These are phyloP conservation scores for Scedosporium minutisporum DNA, from an alignment of 2,329 filamentous ascomycete genomes.

Conservation along the genomic window DNA sequence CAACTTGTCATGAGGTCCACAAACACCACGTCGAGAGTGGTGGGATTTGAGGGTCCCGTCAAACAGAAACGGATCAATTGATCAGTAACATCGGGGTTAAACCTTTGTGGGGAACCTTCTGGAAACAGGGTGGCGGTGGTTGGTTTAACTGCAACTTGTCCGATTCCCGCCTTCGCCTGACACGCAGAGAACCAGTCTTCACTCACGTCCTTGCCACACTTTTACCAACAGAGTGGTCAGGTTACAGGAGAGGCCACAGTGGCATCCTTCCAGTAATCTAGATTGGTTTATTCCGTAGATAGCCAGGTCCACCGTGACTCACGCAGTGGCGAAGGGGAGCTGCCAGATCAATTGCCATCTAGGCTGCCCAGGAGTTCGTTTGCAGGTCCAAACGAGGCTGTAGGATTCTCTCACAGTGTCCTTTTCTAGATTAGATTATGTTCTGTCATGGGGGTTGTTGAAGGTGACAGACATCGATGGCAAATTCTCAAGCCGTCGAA, in stretches of 20 bases:
- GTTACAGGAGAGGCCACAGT: background rate
- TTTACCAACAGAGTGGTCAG: background rate
- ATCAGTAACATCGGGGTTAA: background rate
- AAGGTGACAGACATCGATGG: background rate
- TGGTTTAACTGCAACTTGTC: too few relatives aligned
- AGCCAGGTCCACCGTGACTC: background rate
- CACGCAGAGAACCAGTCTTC: too few relatives aligned
- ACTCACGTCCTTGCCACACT: too few relatives aligned
- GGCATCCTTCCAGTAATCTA: background rate
- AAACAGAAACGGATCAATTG: background rate
- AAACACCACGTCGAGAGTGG: background rate
- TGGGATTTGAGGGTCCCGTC: background rate
- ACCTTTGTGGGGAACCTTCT: background rate
- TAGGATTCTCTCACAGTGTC: background rate
- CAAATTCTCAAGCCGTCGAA: background rate
- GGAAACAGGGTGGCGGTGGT: background rate
- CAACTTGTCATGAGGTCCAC: background rate
- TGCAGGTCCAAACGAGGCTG: background rate
- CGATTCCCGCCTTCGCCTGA: too few relatives aligned
- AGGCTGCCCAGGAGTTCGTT: background rate
- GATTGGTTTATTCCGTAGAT: background rate
- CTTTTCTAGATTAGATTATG: too few relatives aligned
- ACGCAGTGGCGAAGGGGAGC: background rate
- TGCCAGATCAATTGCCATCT: background rate
- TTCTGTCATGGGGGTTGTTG: background rate